Conservation (phyloP, 805 yeast species). For the Wickerhamomyces bisporus region DNA sequence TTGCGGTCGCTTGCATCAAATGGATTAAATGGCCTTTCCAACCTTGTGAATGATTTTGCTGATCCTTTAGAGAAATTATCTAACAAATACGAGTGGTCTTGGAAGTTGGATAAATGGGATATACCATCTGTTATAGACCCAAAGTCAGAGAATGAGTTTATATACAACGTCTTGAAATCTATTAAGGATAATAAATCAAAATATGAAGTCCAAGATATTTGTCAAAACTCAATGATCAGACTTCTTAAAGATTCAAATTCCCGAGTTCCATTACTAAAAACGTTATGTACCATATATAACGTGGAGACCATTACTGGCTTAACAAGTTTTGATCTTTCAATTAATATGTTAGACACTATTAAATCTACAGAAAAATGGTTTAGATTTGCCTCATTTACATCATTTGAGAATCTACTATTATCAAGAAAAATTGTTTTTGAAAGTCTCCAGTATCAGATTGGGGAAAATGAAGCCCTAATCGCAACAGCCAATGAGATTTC, state of each 20-base stretch:
- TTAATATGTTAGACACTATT: slow-evolving; percentile 6
- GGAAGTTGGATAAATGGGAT: slow-evolving; percentile 80
- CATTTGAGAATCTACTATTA: slow-evolving; percentile 39
- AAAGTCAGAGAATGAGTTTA: slow-evolving; percentile 35
- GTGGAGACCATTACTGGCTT: slow-evolving; percentile 8
- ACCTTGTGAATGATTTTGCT: slow-evolving; percentile 30
- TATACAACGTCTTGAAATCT: slow-evolving; percentile 49
- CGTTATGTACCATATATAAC: slow-evolving; percentile 9
- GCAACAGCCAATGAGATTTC: slow-evolving; percentile 33
- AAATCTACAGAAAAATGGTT: slow-evolving; percentile 31
- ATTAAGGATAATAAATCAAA: slow-evolving; percentile 33
- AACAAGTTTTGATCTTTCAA: neutral
- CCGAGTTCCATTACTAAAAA: slow-evolving; percentile 3
- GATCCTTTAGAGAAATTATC: slow-evolving; percentile 10
- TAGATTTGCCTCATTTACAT: slow-evolving; percentile 27
- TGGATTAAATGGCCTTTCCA: slow-evolving; percentile 58
- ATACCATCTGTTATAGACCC: slow-evolving; percentile 43
- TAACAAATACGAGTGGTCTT: slow-evolving; percentile 53
- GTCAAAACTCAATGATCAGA: slow-evolving; percentile 12
- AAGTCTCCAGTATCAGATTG: neutral
- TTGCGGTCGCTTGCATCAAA: slow-evolving; percentile 38
- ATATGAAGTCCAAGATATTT: slow-evolving; percentile 7
- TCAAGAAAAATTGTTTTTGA: slow-evolving; percentile 35
- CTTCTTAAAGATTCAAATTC: slow-evolving; percentile 9
- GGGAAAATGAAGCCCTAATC: slow-evolving; percentile 16